Conservation (phyloP, 805 yeast genomes). For the Candida qinlingensis region DNA sequence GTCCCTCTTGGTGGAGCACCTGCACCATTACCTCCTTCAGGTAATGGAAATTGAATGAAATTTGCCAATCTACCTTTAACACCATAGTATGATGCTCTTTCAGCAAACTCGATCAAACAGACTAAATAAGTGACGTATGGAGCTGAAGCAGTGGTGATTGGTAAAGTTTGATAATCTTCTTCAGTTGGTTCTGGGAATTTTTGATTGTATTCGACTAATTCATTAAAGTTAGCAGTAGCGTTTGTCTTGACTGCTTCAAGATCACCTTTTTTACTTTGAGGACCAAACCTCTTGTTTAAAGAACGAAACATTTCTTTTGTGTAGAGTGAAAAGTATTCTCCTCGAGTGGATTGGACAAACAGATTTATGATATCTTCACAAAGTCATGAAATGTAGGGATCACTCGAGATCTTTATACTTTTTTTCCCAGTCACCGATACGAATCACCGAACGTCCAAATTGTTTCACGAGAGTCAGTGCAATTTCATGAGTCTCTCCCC, state of each 20-base stretch:
- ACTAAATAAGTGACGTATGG: constrained; percentile 44
- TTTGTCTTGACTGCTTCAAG: neutral
- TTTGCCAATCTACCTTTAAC: constrained; percentile 69
- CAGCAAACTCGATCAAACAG: constrained; percentile 68
- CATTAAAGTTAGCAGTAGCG: neutral
- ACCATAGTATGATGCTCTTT: constrained; percentile 79
- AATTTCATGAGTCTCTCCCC: neutral
- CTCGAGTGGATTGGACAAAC: no score
- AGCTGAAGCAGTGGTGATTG: constrained; percentile 38
- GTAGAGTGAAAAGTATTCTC: no score
- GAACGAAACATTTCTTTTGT: neutral
- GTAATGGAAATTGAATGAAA: constrained; percentile 56
- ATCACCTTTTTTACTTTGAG: neutral
- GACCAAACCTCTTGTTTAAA: neutral
- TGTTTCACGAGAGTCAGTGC: neutral
- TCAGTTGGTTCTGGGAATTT: constrained; percentile 36
- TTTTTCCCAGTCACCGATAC: no score
- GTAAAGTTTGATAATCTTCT: constrained; percentile 31
- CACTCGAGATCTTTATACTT: no score
- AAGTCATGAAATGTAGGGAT: no score
- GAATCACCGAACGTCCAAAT: neutral
- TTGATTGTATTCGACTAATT: constrained; percentile 6
- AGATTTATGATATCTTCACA: no score
- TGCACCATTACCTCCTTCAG: constrained; percentile 32
- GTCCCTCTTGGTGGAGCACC: constrained; percentile 18